Percentiles rank a stretch among this genome's conserved stretches.
phyloP scores from a whole-genome alignment of 306 rosid genomes.

The Trifolium repens region DNA sequence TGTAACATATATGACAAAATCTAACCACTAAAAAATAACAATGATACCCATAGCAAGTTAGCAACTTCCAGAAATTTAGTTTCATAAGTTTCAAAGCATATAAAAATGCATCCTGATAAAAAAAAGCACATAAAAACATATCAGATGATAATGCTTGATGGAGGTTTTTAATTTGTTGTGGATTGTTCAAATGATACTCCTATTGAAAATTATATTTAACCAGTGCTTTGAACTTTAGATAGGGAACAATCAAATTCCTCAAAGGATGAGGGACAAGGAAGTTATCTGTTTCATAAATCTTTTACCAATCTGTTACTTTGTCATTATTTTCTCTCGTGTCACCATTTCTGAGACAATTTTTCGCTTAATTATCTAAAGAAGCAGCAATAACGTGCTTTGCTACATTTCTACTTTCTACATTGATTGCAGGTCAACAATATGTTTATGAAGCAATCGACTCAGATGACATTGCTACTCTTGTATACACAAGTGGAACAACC shows the following conservation, averaged over 20 bases:
- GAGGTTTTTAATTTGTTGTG: not conserved
- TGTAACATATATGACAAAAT: not conserved
- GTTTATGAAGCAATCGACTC: conserved; percentile 67
- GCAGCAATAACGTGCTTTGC: not conserved
- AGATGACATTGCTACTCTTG: conserved; percentile 80
- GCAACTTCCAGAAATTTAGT: not conserved
- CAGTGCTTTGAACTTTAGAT: not conserved
- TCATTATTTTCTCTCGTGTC: too few relatives aligned
- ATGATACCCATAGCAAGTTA: not conserved
- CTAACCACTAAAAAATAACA: not conserved
- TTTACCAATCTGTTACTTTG: not conserved
- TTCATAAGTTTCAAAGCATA: conserved; percentile 3
- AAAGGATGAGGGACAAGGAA: not conserved
- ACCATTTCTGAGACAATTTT: not conserved
- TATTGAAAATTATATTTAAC: not conserved
- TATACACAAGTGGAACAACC: conserved; percentile 94
- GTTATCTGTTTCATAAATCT: conserved; percentile 8
- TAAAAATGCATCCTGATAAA: not conserved
- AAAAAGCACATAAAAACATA: not conserved
- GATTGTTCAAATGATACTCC: not conserved
- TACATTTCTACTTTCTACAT: conserved; percentile 34
- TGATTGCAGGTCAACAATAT: conserved; percentile 55
- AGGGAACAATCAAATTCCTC: not conserved
- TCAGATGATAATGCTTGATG: not conserved
- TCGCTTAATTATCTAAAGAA: conserved; percentile 9